Conservation (phyloP, 2,329 filamentous ascomycete species). For the Biscogniauxia sp. region DNA sequence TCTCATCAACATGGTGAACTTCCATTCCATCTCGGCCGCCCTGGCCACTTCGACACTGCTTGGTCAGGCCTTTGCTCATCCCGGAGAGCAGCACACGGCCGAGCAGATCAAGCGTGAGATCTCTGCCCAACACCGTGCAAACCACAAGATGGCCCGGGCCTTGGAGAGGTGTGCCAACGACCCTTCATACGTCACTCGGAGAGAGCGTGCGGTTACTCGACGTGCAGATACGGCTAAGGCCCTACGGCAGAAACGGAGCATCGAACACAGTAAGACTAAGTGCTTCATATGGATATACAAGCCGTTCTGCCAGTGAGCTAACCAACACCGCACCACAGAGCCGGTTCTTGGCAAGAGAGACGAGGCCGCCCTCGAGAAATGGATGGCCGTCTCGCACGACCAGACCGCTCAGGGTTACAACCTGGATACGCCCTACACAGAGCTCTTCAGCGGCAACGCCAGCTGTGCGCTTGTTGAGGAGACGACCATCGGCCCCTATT, state of each 20-base stretch:
- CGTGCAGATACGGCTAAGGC: slow-evolving; percentile 32
- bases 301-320: background rate
- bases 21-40: slow-evolving; percentile 6
- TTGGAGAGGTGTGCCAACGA: slow-evolving; percentile 34
- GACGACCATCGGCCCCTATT: slow-evolving; percentile 9
- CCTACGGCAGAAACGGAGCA: slow-evolving; percentile 30
- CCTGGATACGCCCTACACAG: slow-evolving; percentile 32
- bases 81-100: slow-evolving; percentile 28
- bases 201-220: slow-evolving; percentile 32
- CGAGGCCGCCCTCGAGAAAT: slow-evolving; percentile 10
- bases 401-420: slow-evolving; percentile 25
- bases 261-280: slow-evolving; percentile 11
- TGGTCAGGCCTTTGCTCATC: slow-evolving; percentile 31
- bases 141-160: slow-evolving; percentile 31
- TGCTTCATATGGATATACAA: background rate
- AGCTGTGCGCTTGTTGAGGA: slow-evolving; percentile 17
- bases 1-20: slow-evolving; percentile 10
- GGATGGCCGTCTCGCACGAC: slow-evolving; percentile 15
- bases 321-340: slow-evolving; percentile 1
- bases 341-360: slow-evolving; percentile 12
- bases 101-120: slow-evolving; percentile 26
- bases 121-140: slow-evolving; percentile 28
- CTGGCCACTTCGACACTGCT: slow-evolving; percentile 8
- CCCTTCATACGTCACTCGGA: slow-evolving; percentile 34
- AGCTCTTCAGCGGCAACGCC: slow-evolving; percentile 20